Evolutionary conservation across 192 early-diverging fungal species (phyloP), one percentile per base, ranked within the genome.

Genomic region (Phlyctochytrium bullatum): DNA sequence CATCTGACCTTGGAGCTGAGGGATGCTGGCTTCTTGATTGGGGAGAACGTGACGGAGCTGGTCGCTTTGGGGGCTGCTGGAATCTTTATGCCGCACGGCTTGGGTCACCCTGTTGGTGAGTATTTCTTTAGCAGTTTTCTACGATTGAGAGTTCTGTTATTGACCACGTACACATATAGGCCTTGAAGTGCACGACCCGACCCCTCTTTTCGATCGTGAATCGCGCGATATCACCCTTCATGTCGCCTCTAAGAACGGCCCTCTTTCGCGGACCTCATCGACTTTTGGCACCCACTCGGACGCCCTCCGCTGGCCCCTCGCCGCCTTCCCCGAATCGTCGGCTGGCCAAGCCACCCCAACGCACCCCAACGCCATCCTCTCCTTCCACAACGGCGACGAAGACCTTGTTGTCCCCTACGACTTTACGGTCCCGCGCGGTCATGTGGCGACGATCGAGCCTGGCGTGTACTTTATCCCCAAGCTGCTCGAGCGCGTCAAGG

Each of bases 391-490:
- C 23, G 23, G 27, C 31, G 32, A 53, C 59, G 34, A 61, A 36
- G 10, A 67, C 62, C 23, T 58, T 27, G 34, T 52, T 27, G 40
- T 40, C n/a, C 74, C 23, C 66, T 78, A 51, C 88, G 89, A 66
- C 82, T 92, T 71, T 69, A 82, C 51, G 70, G 67, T 60, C 80
- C 76, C 80, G 36, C 80, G 85, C 17, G 90, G 90, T 29, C 87
- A 89, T 83, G 85, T 88, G 34, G 80, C 91, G 62, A 97, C 95
- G 1, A 88, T 97, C 28, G 95, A 97, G 75, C 95, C 95, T 23
- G 95, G 95, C 1, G 78, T 95, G 61, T 97, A 97, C 76, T 95
- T 97, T 78, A 90, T 92, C 65, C 90, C 91, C 53, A 83, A 77
- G 23, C 83, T 94, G n/a, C 53, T 77, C 32, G 69, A 77, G 24